These are phyloP conservation scores for Sporothrix globosa DNA, from an alignment of 2,329 filamentous ascomycete genomes.

Conservation along the genomic window DNA sequence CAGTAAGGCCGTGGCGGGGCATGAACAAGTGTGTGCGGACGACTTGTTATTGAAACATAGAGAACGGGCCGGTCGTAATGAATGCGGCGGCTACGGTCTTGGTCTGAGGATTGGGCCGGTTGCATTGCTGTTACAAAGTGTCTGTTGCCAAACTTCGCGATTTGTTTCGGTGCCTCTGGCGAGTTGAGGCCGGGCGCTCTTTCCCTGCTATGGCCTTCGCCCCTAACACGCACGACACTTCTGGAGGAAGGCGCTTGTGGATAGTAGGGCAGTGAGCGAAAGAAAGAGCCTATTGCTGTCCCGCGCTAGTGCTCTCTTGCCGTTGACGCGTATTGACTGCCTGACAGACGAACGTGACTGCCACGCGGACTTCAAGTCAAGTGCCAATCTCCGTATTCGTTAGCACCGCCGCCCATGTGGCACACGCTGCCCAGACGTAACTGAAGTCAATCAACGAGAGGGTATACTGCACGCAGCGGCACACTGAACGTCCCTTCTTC, in stretches of 20 bases:
- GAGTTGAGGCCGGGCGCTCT: neutral
- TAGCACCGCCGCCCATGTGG: neutral
- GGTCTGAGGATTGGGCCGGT: conserved; percentile 1
- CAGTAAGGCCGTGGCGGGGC: neutral
- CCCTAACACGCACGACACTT: neutral
- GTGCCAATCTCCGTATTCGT: neutral
- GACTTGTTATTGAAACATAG: neutral
- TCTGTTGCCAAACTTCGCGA: neutral
- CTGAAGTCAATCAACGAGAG: neutral
- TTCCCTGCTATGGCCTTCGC: neutral
- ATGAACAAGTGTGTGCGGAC: neutral
- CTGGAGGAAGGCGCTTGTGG: neutral
- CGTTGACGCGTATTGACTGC: conserved; percentile 4
- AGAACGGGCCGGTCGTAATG: neutral
- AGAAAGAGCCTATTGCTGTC: neutral
- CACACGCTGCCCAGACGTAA: neutral
- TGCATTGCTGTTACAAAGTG: neutral
- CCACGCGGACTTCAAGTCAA: neutral
- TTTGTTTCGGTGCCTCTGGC: neutral
- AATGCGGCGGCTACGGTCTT: conserved; percentile 8
- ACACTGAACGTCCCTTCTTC: neutral
- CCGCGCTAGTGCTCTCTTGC: conserved; percentile 8
- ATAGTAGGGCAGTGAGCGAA: neutral
- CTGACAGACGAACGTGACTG: neutral
- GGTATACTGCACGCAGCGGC: neutral